phyloP scores from a whole-genome alignment of 768 basidiomycete genomes.

The Kwoniella sp. region DNA sequence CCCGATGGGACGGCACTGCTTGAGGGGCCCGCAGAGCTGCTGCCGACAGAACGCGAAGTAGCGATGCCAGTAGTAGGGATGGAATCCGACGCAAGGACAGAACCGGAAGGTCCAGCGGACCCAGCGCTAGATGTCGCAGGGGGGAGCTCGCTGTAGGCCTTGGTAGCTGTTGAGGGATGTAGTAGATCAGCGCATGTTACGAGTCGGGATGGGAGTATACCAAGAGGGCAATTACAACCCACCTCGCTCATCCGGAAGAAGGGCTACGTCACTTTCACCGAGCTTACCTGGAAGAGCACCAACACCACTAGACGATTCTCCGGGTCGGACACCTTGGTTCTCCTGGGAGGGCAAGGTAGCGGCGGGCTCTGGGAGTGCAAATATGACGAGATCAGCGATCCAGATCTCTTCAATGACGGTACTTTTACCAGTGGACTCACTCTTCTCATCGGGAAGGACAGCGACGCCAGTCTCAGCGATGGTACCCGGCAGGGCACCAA shows the following conservation, averaged over 20 bases:
- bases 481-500: conserved; percentile 43
- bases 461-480: conserved; percentile 45
- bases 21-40: neutral
- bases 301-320: conserved; percentile 37
- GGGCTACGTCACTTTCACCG: conserved; percentile 45
- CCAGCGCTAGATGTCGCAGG: conserved; percentile 5
- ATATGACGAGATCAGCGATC: neutral
- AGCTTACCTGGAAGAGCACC: conserved; percentile 43
- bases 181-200: neutral
- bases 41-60: neutral
- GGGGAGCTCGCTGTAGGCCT: conserved; percentile 1
- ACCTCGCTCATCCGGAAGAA: conserved; percentile 45
- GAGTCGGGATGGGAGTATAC: neutral
- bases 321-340: conserved; percentile 32
- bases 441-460: conserved; percentile 43
- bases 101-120: conserved; percentile 4
- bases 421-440: conserved; percentile 17
- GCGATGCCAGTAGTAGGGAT: neutral
- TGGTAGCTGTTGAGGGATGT: neutral
- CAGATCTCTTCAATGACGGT: neutral
- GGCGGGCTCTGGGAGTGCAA: conserved; percentile 12
- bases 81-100: neutral
- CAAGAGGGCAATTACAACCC: conserved; percentile 12
- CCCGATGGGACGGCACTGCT: neutral
- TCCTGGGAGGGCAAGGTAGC: conserved; percentile 18